Conservation (phyloP, 306 rosid genomes). For the Quercus berberidifolia region DNA sequence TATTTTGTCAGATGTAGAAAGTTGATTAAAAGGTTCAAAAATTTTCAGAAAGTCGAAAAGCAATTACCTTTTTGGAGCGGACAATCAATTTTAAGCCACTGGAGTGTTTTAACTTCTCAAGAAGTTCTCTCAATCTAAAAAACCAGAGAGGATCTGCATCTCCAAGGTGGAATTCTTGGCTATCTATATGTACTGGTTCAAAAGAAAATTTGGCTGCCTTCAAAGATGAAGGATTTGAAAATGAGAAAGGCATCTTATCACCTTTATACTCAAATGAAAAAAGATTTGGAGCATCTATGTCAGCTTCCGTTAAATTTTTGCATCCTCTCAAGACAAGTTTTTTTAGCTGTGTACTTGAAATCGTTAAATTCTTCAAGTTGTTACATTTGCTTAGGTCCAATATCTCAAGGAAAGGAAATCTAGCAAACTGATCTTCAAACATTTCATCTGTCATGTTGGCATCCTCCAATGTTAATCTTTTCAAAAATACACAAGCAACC, state of each 20-base stretch:
- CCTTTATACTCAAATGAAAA: constrained; percentile 39
- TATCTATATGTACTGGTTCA: neutral
- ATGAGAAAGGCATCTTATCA: constrained; percentile 25
- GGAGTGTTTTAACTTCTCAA: constrained; percentile 9
- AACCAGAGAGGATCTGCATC: neutral
- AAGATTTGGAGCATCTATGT: constrained; percentile 31
- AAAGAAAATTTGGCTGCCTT: constrained; percentile 33
- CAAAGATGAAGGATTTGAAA: constrained; percentile 5
- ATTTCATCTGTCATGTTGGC: constrained; percentile 34
- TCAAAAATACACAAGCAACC: constrained; percentile 41
- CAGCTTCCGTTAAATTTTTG: constrained; percentile 6
- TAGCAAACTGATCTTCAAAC: constrained; percentile 18
- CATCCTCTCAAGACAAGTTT: constrained; percentile 33
- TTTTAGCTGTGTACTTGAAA: constrained; percentile 24
- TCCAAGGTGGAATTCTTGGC: neutral
- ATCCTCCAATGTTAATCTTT: constrained; percentile 47
- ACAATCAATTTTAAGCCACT: constrained; percentile 37
- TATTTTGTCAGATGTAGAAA: neutral
- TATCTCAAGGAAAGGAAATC: constrained; percentile 35
- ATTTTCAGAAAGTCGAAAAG: neutral
- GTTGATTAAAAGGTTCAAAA: neutral
- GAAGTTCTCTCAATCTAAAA: constrained; percentile 7
- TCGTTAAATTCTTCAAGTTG: constrained; percentile 6
- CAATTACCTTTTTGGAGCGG: constrained; percentile 34
- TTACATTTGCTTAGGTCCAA: constrained; percentile 25